phyloP scores from a whole-genome alignment of 139 green algal genomes.

The Volvox africanus region DNA sequence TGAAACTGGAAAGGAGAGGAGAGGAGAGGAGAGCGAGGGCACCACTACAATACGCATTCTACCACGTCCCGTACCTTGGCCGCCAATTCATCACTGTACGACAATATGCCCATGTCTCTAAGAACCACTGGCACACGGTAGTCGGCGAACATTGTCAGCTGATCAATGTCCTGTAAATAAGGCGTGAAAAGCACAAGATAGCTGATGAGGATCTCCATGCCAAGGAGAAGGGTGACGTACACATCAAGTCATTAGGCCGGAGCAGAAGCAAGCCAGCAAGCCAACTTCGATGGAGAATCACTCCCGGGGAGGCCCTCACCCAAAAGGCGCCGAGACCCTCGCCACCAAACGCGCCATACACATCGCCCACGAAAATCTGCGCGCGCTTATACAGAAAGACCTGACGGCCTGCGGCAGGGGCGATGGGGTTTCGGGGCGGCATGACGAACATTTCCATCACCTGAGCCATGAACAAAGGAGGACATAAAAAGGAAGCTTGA shows the following conservation, averaged over 20 bases:
- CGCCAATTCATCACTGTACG: slow-evolving; percentile 58
- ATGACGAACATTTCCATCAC: background rate
- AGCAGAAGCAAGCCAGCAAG: too few species aligned
- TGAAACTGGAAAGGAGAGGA: too few species aligned
- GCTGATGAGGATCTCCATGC: too few species aligned
- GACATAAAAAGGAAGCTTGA: too few species aligned
- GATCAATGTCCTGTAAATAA: slow-evolving; percentile 75
- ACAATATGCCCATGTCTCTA: slow-evolving; percentile 74
- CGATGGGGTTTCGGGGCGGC: background rate
- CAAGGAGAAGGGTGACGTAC: too few species aligned
- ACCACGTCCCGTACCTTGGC: background rate
- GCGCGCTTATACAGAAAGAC: slow-evolving; percentile 96
- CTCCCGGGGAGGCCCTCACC: background rate
- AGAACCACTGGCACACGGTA: slow-evolving; percentile 87
- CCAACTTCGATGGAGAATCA: too few species aligned
- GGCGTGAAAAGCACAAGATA: background rate
- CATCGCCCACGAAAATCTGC: slow-evolving; percentile 95
- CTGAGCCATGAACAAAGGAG: too few species aligned
- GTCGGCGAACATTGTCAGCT: slow-evolving; percentile 96
- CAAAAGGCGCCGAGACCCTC: slow-evolving; percentile 79
- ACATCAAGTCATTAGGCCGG: too few species aligned
- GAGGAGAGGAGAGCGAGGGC: too few species aligned
- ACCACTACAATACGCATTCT: too few species aligned
- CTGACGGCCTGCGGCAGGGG: slow-evolving; percentile 62
- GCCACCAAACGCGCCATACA: slow-evolving; percentile 90